Evolutionary conservation across 805 yeast genomes (phyloP).

Genomic region (Wickerhamiella sergipiensis): DNA sequence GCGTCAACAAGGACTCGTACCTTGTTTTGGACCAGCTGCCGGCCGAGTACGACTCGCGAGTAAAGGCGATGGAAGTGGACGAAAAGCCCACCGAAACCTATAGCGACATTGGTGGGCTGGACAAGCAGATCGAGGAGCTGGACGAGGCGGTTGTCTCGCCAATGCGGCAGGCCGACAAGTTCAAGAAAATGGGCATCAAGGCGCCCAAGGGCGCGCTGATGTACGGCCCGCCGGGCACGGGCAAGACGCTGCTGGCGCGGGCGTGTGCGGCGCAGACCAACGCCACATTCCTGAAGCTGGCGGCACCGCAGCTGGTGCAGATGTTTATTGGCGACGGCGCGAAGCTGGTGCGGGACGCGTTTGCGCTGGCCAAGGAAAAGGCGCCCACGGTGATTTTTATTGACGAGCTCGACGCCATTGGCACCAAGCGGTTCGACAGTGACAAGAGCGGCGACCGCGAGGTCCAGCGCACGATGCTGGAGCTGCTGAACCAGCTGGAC

Average conservation of each 20-base stretch:
- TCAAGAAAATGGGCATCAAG: slow-evolving; percentile 83
- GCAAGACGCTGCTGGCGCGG: slow-evolving; percentile 90
- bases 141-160: slow-evolving; percentile 98
- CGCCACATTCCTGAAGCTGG: slow-evolving; percentile 90
- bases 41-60: slow-evolving; percentile 93
- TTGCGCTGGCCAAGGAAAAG: slow-evolving; percentile 92
- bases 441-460: slow-evolving; percentile 97
- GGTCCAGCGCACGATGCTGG: slow-evolving; percentile 98
- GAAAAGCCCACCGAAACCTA: slow-evolving; percentile 97
- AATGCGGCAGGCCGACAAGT: slow-evolving; percentile 95
- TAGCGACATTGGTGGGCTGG: slow-evolving; percentile 95
- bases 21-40: slow-evolving; percentile 88
- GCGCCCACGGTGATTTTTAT: slow-evolving; percentile 97
- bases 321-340: slow-evolving; percentile 99
- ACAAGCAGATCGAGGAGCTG: slow-evolving; percentile 94
- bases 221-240: slow-evolving; percentile 99
- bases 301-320: slow-evolving; percentile 96
- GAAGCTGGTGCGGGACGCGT: slow-evolving; percentile 91
- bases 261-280: slow-evolving; percentile 99
- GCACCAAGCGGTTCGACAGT: slow-evolving; percentile 94
- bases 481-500: slow-evolving; percentile 88
- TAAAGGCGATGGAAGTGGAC: slow-evolving; percentile 98
- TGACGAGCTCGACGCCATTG: slow-evolving; percentile 97
- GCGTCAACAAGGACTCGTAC: slow-evolving; percentile 95
- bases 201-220: slow-evolving; percentile 97